These are phyloP conservation scores for Juncus effusus DNA, from an alignment of 176 grass and related monocot species.

Conservation along the genomic window DNA sequence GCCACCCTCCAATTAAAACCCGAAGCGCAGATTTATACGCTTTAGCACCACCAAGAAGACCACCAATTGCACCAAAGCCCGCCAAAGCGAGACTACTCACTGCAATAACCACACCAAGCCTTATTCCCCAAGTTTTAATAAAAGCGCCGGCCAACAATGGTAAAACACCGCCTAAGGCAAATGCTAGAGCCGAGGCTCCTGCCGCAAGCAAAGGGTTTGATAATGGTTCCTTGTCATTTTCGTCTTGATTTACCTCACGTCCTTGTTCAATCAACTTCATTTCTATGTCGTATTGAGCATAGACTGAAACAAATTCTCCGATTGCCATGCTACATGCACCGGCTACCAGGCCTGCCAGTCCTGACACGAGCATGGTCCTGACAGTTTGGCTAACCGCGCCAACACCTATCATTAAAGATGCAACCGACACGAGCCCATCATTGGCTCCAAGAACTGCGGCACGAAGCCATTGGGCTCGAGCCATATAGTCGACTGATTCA, in stretches of 20 bases:
- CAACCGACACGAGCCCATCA: constrained; percentile 88
- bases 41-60: constrained; percentile 51
- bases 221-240: constrained; percentile 26
- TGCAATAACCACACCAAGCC: constrained; percentile 49
- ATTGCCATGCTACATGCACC: constrained; percentile 99
- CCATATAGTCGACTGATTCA: constrained; percentile 51
- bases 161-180: constrained; percentile 56
- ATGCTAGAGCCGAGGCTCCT: constrained; percentile 69
- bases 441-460: constrained; percentile 90
- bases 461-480: constrained; percentile 91
- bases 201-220: constrained; percentile 65
- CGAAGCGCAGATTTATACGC: constrained; percentile 37
- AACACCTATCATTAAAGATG: constrained; percentile 88
- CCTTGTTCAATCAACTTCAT: constrained; percentile 36
- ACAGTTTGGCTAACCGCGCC: constrained; percentile 42
- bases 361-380: constrained; percentile 72
- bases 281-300: constrained; percentile 89
- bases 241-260: background rate
- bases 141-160: constrained; percentile 67
- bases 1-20: constrained; percentile 72
- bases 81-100: constrained; percentile 53
- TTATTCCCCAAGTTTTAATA: constrained; percentile 17
- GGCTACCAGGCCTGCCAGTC: constrained; percentile 70
- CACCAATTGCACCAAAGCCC: constrained; percentile 57
- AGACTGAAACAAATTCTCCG: constrained; percentile 90